Base-by-base conservation (phyloP, 2,329 filamentous ascomycete species). In the Trichoderma arundinaceum region DNA sequence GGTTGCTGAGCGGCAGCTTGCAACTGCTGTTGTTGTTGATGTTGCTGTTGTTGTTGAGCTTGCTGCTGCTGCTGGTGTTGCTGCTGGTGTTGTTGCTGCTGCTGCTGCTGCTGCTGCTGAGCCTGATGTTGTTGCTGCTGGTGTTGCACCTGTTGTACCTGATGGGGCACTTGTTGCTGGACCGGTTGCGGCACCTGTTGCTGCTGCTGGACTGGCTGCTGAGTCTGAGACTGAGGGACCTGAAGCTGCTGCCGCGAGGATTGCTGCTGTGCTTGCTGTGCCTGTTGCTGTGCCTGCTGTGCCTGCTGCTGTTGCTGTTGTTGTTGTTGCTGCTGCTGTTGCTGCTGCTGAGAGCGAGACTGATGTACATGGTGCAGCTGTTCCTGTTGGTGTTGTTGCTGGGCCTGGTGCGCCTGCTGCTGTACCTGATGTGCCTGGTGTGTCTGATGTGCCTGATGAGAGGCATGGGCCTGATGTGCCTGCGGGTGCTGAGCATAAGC, bases 1-100 rank as follows among this genome's bases (percentile, higher is more conserved):
- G 74, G 69, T 64, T 76, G 75, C 56, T 75, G 76, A 3, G 72
- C 69, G 74, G 76, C 58, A 17, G 58, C 71, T 22, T 71, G 71
- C 15, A 69, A 69, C 4, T 70, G 71, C 19, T 71, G 71, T 41
- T 72, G 71, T 19, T 71, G 70, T 7, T 69, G 68, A 35, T 67
- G 66, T 53, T 72, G 67, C 33, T 73, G 69, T 13, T 74, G 71
- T 33, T 71, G 73, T 10, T 69, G 70, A 35, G 71, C 65, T 6
- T 62, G 68, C 19, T 72, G 72, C 49, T 74, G 72, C 17, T 72
- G 73, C 39, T 71, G 69, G 56, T 72, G 71, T 4, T 69, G 66
- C 33, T 71, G 72, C 22, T 72, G 69, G 17, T 69, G 69, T 22
- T 66, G 72, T 15, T 65, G 46, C 8, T 65, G 66, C 15, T 76